phyloP scores from a whole-genome alignment of 805 yeast genomes.

The Naumovozyma castellii region DNA sequence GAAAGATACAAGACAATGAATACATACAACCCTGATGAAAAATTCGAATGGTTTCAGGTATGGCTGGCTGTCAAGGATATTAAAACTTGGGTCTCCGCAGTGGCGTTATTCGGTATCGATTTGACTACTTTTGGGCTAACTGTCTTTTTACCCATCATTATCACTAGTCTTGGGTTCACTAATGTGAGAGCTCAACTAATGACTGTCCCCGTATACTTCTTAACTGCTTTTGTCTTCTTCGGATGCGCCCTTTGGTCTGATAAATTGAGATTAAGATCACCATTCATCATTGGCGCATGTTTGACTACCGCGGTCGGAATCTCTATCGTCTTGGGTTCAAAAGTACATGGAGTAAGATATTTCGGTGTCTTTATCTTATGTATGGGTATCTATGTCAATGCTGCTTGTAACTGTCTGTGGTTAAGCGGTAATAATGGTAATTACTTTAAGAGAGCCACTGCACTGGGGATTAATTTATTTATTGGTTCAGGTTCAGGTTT shows the following conservation, averaged over 20 bases:
- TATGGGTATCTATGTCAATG: slow-evolving; percentile 33
- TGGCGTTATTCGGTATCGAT: slow-evolving; percentile 33
- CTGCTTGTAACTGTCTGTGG: slow-evolving; percentile 34
- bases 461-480: slow-evolving; percentile 31
- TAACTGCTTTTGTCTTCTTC: slow-evolving; percentile 61
- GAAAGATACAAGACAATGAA: slow-evolving; percentile 31
- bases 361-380: slow-evolving; percentile 33
- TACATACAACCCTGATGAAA: slow-evolving; percentile 30
- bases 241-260: slow-evolving; percentile 58
- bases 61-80: slow-evolving; percentile 24
- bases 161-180: slow-evolving; percentile 36
- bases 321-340: slow-evolving; percentile 27
- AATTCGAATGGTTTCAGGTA: slow-evolving; percentile 32
- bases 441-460: slow-evolving; percentile 34
- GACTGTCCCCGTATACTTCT: slow-evolving; percentile 80
- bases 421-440: slow-evolving; percentile 33
- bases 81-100: slow-evolving; percentile 26
- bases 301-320: slow-evolving; percentile 28
- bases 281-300: slow-evolving; percentile 30
- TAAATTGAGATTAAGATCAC: slow-evolving; percentile 36
- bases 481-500: slow-evolving; percentile 33
- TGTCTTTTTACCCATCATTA: slow-evolving; percentile 36
- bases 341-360: slow-evolving; percentile 30
- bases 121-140: slow-evolving; percentile 33
- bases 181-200: slow-evolving; percentile 68